phyloP scores from a whole-genome alignment of 176 grass and related monocot species.

The Oropetium thomaeum region DNA sequence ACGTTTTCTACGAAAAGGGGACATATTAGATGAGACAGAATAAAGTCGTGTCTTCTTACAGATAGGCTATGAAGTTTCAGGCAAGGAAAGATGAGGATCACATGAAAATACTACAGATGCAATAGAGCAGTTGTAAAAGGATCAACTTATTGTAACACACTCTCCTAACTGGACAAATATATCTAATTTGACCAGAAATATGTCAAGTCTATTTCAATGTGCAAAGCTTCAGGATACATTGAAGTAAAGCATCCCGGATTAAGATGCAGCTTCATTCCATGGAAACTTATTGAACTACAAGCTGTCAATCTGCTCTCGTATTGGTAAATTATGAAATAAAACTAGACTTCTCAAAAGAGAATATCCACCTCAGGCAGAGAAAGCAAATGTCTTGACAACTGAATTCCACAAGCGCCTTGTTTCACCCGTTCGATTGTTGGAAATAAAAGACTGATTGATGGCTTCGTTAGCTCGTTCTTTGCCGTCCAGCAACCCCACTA shows the following conservation, averaged over 20 bases:
- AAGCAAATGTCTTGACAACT: conserved; percentile 63
- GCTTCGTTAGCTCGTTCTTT: conserved; percentile 56
- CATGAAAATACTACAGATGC: background rate
- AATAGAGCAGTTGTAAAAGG: background rate
- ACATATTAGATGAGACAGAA: background rate
- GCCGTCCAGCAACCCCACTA: conserved; percentile 91
- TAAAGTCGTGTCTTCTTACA: background rate
- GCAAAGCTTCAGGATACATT: background rate
- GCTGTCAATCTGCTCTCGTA: conserved; percentile 6
- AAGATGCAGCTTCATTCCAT: background rate
- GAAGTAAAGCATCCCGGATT: background rate
- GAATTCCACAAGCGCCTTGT: conserved; percentile 56
- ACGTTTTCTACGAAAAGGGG: conserved; percentile 66
- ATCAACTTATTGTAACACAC: background rate
- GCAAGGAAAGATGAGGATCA: background rate
- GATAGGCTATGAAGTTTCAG: background rate
- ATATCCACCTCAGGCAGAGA: conserved; percentile 72
- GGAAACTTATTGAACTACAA: conserved; percentile 1
- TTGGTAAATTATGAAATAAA: conserved; percentile 8
- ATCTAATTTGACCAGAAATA: background rate
- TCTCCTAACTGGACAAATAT: conserved; percentile 10
- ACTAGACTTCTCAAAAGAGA: background rate
- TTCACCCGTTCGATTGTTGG: conserved; percentile 82
- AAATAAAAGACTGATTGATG: conserved; percentile 79
- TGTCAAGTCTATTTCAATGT: background rate